Evolutionary conservation across 2,329 filamentous ascomycete genomes (phyloP).

Genomic region (Scedosporium minutisporum): DNA sequence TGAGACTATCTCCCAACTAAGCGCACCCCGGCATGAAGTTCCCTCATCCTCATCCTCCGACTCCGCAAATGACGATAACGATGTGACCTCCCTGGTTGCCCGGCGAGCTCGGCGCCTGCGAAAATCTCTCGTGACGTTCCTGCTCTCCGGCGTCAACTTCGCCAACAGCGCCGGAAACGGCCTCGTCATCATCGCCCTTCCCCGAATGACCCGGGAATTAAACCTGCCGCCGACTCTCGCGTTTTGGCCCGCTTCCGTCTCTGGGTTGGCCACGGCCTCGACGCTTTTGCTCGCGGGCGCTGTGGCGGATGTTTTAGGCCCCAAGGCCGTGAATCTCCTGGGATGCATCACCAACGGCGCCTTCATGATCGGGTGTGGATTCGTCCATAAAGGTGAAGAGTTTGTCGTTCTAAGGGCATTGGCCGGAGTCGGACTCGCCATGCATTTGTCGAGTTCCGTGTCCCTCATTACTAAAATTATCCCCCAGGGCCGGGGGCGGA

Average conservation of each 20-base stretch:
- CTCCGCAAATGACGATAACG: too few species aligned
- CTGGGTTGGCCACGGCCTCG: slow-evolving; percentile 24
- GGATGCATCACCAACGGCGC: slow-evolving; percentile 21
- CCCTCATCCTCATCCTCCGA: too few species aligned
- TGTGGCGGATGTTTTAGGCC: slow-evolving; percentile 26
- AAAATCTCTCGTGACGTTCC: slow-evolving; percentile 7
- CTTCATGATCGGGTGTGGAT: slow-evolving; percentile 22
- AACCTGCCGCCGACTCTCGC: slow-evolving; percentile 21
- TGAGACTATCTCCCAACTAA: too few species aligned
- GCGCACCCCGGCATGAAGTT: too few species aligned
- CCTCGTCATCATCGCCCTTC: slow-evolving; percentile 28
- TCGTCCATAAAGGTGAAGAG: slow-evolving; percentile 19
- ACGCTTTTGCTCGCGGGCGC: slow-evolving; percentile 28
- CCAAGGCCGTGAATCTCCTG: slow-evolving; percentile 20
- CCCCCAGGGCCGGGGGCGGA: slow-evolving; percentile 22
- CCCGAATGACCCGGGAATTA: slow-evolving; percentile 28
- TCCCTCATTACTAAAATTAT: slow-evolving; percentile 23
- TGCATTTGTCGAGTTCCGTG: slow-evolving; percentile 26
- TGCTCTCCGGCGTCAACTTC: slow-evolving; percentile 17
- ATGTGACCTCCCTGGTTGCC: too few species aligned
- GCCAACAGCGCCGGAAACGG: slow-evolving; percentile 18
- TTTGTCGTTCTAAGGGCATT: slow-evolving; percentile 28
- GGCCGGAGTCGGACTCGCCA: slow-evolving; percentile 26
- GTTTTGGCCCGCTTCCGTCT: slow-evolving; percentile 29
- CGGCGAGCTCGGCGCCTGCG: background rate